A percentile compares a stretch with the other conserved stretches of the same genome.
Evolutionary conservation across 768 basidiomycete species (phyloP).

Genomic region (Xerocomus spinulosus): DNA sequence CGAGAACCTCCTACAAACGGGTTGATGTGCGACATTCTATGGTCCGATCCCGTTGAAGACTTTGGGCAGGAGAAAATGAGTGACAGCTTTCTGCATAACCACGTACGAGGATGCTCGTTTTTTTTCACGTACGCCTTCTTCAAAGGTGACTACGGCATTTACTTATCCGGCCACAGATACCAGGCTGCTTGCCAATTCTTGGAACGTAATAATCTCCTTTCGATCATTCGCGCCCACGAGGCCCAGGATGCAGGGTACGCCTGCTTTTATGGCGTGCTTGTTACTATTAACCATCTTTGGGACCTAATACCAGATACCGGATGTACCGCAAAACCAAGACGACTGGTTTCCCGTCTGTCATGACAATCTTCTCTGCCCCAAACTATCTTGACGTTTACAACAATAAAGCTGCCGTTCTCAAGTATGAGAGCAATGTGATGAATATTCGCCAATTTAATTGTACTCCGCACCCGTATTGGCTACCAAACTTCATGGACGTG

Average conservation of each 20-base stretch:
- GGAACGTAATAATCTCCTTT: conserved; percentile 93
- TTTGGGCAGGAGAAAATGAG: conserved; percentile 91
- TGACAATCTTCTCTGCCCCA: conserved; percentile 99
- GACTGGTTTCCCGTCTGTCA: conserved; percentile 97
- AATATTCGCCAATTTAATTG: conserved; percentile 98
- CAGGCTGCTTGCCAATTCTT: conserved; percentile 96
- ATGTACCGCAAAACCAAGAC: conserved; percentile 99
- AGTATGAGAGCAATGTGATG: conserved; percentile 99
- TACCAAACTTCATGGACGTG: conserved; percentile 99
- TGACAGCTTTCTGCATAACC: conserved; percentile 92
- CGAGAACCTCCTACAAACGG: conserved; percentile 97
- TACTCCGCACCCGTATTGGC: conserved; percentile 94
- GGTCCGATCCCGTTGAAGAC: conserved; percentile 98
- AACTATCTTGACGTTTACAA: conserved; percentile 99
- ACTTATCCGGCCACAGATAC: conserved; percentile 52
- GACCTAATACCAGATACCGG: conserved; percentile 58
- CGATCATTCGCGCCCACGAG: conserved; percentile 97
- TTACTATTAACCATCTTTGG: neutral
- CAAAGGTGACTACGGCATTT: neutral
- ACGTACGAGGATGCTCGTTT: conserved; percentile 94
- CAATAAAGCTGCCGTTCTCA: conserved; percentile 98
- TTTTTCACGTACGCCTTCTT: conserved; percentile 69
- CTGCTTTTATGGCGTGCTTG: neutral
- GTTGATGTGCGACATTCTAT: conserved; percentile 97
- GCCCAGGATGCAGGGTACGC: conserved; percentile 96